Conservation (phyloP, 495 filamentous ascomycete species). For the Xylaria grammica region DNA sequence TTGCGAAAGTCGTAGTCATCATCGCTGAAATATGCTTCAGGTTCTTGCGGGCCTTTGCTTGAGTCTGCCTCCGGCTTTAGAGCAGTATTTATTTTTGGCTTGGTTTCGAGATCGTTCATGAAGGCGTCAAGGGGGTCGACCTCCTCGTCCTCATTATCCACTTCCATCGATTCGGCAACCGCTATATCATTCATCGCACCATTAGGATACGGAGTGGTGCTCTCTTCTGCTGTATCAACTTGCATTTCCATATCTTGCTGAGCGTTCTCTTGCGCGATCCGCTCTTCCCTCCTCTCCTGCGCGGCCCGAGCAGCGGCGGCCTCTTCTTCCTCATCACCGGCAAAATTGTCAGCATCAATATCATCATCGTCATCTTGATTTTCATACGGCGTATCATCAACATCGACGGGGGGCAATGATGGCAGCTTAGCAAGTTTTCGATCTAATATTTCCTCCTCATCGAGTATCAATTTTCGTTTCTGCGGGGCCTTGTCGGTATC, state of each 20-base stretch:
- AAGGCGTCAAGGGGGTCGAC: conserved; percentile 94
- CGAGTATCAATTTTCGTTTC: conserved; percentile 80
- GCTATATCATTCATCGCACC: conserved; percentile 24
- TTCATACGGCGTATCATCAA: conserved; percentile 62
- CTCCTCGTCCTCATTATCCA: conserved; percentile 71
- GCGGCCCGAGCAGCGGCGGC: conserved; percentile 81
- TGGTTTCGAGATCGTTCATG: conserved; percentile 77
- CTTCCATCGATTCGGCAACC: conserved; percentile 42
- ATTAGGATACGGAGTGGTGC: conserved; percentile 33
- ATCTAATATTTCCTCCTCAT: conserved; percentile 82
- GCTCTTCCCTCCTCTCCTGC: conserved; percentile 56
- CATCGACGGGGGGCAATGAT: conserved; percentile 69
- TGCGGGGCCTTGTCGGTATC: conserved; percentile 70
- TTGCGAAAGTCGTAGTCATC: conserved; percentile 79
- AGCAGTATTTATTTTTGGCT: conserved; percentile 35
- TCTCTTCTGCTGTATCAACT: conserved; percentile 47
- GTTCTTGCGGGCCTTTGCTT: conserved; percentile 58
- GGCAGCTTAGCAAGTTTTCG: conserved; percentile 89
- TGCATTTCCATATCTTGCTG: conserved; percentile 56
- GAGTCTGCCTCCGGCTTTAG: conserved; percentile 21
- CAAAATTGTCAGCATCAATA: conserved; percentile 76
- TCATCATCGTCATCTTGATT: conserved; percentile 71
- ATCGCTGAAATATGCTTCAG: conserved; percentile 84
- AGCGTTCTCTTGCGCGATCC: conserved; percentile 54
- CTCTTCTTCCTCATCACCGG: conserved; percentile 82